phyloP scores from a whole-genome alignment of 345 rosid genomes.

The Eucalyptus regnans region DNA sequence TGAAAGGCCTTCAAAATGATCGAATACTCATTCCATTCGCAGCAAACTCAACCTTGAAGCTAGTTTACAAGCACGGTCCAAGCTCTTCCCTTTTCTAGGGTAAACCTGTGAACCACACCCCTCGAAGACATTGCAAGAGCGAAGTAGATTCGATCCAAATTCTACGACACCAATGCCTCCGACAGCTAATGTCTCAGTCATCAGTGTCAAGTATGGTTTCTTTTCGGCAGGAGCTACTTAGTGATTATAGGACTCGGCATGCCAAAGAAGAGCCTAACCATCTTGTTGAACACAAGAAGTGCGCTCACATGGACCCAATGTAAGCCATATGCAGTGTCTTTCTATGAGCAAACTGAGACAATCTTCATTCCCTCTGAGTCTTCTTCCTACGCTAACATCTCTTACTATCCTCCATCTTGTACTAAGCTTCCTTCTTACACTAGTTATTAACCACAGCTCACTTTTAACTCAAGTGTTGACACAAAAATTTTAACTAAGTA shows the following conservation, averaged over 20 bases:
- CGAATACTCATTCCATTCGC: neutral
- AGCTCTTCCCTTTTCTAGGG: neutral
- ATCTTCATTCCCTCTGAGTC: conserved; percentile 1
- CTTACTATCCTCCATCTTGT: neutral
- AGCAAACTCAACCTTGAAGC: neutral
- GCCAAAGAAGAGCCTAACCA: too few species aligned
- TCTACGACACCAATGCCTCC: neutral
- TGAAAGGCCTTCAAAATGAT: neutral
- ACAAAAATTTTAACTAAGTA: too few species aligned
- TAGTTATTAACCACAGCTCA: too few species aligned
- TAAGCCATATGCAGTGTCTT: neutral
- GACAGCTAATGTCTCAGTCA: neutral
- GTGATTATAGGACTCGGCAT: neutral
- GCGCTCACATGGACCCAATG: neutral
- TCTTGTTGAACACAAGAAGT: conserved; percentile 7
- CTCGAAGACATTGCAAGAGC: neutral
- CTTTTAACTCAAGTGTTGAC: too few species aligned
- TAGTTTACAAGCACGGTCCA: neutral
- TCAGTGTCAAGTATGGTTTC: neutral
- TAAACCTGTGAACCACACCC: neutral
- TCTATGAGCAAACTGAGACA: conserved; percentile 1
- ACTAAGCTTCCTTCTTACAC: too few species aligned
- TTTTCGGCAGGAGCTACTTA: neutral
- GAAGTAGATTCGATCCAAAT: neutral
- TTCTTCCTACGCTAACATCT: neutral